Percentiles rank a stretch among this genome's conserved stretches.
Evolutionary conservation across 2,329 filamentous ascomycete species (phyloP).

Genomic region (Parascedosporium putredinis): DNA sequence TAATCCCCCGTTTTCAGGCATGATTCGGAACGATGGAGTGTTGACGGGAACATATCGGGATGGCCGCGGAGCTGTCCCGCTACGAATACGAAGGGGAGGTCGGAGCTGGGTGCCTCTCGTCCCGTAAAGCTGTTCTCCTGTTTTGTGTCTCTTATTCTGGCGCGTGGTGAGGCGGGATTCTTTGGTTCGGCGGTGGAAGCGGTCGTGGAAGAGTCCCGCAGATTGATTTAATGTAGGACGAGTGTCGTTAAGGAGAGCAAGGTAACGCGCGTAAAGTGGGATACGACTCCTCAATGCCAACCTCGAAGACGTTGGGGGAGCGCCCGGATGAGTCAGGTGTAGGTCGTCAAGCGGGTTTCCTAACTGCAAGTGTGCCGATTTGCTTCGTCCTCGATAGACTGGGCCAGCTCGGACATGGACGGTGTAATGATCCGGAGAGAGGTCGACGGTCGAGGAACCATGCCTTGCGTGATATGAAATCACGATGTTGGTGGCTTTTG

Average conservation of each 20-base stretch:
- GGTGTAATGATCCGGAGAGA: constrained; percentile 2
- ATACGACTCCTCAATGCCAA: constrained; percentile 8
- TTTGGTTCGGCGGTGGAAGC: no score
- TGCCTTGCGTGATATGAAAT: constrained; percentile 1
- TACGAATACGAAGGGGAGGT: no score
- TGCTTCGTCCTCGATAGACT: neutral
- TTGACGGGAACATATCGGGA: constrained; percentile 6
- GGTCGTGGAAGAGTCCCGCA: no score
- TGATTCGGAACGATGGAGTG: constrained; percentile 3
- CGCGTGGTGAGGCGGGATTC: no score
- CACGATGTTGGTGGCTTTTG: constrained; percentile 3
- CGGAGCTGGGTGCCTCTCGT: no score
- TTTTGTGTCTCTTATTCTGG: no score
- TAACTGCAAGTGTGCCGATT: neutral
- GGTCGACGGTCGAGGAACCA: neutral
- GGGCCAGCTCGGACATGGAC: neutral
- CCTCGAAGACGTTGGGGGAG: constrained; percentile 8
- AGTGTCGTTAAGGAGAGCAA: neutral
- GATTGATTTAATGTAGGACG: no score
- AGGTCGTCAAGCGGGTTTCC: neutral
- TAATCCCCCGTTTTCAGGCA: constrained; percentile 4
- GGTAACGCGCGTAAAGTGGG: neutral
- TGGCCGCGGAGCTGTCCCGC: constrained; percentile 5
- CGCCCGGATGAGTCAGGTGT: neutral
- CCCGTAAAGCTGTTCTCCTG: no score